A percentile compares a stretch with the other conserved stretches of the same genome.
Conservation (phyloP, 2,329 filamentous ascomycete species). For the Fusarium torulosum region DNA sequence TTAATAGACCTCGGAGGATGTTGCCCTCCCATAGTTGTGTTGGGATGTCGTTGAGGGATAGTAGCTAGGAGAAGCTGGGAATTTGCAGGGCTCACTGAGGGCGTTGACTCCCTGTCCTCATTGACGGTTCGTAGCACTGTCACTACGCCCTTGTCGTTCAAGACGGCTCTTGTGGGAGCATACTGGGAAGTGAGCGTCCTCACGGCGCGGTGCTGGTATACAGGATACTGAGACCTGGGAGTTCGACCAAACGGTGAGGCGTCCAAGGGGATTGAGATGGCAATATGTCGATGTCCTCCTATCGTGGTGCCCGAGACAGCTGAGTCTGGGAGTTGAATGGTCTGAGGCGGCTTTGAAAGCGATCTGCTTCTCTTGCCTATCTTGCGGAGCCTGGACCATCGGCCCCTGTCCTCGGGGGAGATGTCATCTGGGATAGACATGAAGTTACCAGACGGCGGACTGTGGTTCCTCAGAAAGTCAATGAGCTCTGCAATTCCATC, state of each 20-base stretch:
- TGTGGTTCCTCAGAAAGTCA: conserved; percentile 63
- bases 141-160: conserved; percentile 54
- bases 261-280: conserved; percentile 70
- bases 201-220: conserved; percentile 39
- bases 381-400: conserved; percentile 59
- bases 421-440: conserved; percentile 60
- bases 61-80: conserved; percentile 26
- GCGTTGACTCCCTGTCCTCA: conserved; percentile 43
- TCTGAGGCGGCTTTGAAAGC: conserved; percentile 47
- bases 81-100: conserved; percentile 27
- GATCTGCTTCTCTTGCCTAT: conserved; percentile 56
- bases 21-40: conserved; percentile 5
- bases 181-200: conserved; percentile 40
- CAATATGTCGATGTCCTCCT: conserved; percentile 68
- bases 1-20: conserved; percentile 19
- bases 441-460: conserved; percentile 63
- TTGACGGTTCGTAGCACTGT: conserved; percentile 53
- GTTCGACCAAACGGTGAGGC: conserved; percentile 58
- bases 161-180: conserved; percentile 48
- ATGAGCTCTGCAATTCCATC: conserved; percentile 55
- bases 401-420: conserved; percentile 52
- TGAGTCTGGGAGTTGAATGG: conserved; percentile 64
- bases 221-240: conserved; percentile 53
- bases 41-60: conserved; percentile 12
- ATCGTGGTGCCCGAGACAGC: conserved; percentile 67